Evolutionary conservation across 2,329 filamentous ascomycete genomes (phyloP).

Genomic region (Colletotrichum higginsianum): DNA sequence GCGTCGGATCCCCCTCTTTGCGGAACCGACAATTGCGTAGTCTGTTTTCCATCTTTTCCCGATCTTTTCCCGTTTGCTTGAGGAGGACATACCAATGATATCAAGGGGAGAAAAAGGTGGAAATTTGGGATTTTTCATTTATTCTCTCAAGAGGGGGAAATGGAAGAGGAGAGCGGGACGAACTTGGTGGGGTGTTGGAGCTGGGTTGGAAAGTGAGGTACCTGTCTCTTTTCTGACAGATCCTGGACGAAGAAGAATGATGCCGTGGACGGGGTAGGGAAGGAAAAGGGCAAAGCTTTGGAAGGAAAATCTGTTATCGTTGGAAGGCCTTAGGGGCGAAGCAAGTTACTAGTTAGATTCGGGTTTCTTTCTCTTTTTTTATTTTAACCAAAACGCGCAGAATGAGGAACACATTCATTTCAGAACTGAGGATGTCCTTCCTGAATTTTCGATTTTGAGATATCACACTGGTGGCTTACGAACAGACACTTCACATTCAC

Average conservation of each 20-base stretch:
- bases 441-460: neutral
- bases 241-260: neutral
- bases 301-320: conserved; percentile 12
- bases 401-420: conserved; percentile 35
- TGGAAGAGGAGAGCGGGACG: neutral
- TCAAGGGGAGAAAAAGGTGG: conserved; percentile 43
- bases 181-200: neutral
- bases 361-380: neutral
- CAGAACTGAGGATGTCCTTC: neutral
- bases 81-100: conserved; percentile 43
- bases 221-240: neutral
- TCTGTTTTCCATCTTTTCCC: conserved; percentile 4
- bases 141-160: neutral
- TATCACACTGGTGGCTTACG: neutral
- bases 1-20: neutral
- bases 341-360: conserved; percentile 36
- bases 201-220: neutral
- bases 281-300: neutral
- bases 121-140: neutral
- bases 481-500: too few relatives aligned
- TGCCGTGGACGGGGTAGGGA: neutral
- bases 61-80: neutral
- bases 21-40: neutral
- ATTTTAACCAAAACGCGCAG: neutral
- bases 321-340: conserved; percentile 8